Conservation (phyloP, 257 asterid genomes). For the Forsythia suspensa region DNA sequence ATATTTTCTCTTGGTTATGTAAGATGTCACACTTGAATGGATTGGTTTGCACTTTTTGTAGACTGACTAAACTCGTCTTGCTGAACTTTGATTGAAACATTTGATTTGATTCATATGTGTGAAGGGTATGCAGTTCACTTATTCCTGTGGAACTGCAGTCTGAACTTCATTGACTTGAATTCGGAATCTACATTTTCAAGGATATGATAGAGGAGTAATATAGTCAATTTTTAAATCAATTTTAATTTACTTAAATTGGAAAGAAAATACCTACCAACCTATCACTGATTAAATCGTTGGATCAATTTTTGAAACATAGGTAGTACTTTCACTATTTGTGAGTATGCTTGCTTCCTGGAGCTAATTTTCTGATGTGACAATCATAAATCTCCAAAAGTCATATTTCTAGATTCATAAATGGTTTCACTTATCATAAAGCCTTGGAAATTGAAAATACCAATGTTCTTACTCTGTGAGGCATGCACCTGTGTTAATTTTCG, state of each 20-base stretch:
- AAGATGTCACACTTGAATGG: not conserved
- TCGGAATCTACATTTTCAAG: not conserved
- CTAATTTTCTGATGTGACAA: not conserved
- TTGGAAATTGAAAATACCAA: too few relatives aligned
- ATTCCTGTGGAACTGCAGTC: not conserved
- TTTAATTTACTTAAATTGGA: not conserved
- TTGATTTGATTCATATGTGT: not conserved
- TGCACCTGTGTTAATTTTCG: too few relatives aligned
- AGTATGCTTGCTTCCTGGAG: not conserved
- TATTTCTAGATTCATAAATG: not conserved
- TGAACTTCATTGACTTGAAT: not conserved
- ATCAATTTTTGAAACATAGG: not conserved
- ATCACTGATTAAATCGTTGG: not conserved
- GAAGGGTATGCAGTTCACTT: slow-evolving; percentile 2
- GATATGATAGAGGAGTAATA: not conserved
- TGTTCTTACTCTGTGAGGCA: too few relatives aligned
- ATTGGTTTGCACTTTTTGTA: not conserved
- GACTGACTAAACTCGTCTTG: not conserved
- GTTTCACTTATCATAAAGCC: not conserved
- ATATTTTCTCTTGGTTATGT: slow-evolving; percentile 1
- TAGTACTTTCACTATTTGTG: too few relatives aligned
- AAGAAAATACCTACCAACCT: not conserved
- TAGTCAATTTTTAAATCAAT: not conserved
- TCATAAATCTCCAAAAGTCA: not conserved
- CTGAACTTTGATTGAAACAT: not conserved